Base-by-base conservation (phyloP, 1,284 basidiomycete species). In the Trichosporon sp. region DNA sequence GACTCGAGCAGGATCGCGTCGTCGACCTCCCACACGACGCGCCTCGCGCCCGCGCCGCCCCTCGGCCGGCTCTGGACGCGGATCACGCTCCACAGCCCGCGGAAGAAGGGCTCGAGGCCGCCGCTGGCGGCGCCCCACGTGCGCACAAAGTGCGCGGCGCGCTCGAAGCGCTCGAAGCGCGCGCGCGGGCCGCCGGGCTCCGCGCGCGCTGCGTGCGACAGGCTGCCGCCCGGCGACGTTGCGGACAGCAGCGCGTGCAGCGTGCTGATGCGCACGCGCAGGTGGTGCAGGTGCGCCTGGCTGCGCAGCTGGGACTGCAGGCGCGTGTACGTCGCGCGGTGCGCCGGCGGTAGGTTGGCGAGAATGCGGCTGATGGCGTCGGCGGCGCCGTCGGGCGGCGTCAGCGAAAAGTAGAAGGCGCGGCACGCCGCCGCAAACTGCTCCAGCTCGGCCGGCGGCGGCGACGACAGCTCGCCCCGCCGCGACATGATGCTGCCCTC, bases 1-100 rank as follows among this genome's bases (percentile, higher is more conserved):
- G 80, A 78, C 67, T 83, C 79, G 64, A 81, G 70, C 66, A 81
- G 81, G 2, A 83, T 78, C 3, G 81, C 81, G 75, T 83, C 81
- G 72, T 83, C 80, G 9, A 83, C 68, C 68, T 83, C 81, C 81
- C 81, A 83, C 5, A 80, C 77, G 1, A 81, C 75, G 3, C 81
- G 65, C 23, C 51, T 65, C 2, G 64, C 65, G 5, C 81, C 79
- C 1, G 73, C 77, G 18, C 79, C 79, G 8, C 78, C 77, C 23
- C 70, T 69, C 15, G 56, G 65, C 25, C 80, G 67, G 65, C 78
- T 78, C 73, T 82, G 81, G 21, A 75, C 70, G 6, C 77, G 69
- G 29, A 81, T 58, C 1, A 71, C 75, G 0, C 74, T 75, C 74
- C 76, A 81, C 4, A 83, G 68, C 1, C 77, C 80, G 18, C 74